Evolutionary conservation across 1,284 basidiomycete genomes (phyloP).

Genomic region (Athelia psychrophila): DNA sequence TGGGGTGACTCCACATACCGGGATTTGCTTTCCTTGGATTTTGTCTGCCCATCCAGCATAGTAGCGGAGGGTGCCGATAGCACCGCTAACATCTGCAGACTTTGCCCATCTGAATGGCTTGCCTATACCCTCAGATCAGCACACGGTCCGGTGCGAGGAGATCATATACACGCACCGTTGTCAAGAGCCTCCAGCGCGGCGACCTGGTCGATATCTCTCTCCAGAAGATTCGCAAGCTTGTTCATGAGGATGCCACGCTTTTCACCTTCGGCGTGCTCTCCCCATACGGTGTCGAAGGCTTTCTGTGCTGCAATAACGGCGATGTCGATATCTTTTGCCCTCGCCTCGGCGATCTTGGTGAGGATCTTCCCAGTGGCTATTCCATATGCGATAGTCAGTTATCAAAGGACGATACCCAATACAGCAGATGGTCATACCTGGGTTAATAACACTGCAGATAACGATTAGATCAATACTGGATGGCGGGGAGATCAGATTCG

Average conservation of each 20-base stretch:
- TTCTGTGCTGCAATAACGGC: slow-evolving; percentile 64
- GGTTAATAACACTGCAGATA: slow-evolving; percentile 69
- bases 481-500: too few species aligned
- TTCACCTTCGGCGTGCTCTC: slow-evolving; percentile 43
- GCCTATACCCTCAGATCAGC: slow-evolving; percentile 18
- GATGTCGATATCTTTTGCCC: slow-evolving; percentile 67
- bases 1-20: slow-evolving; percentile 31
- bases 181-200: slow-evolving; percentile 79
- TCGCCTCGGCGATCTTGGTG: slow-evolving; percentile 67
- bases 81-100: slow-evolving; percentile 46
- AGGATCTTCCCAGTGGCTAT: slow-evolving; percentile 69
- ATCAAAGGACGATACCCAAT: background rate
- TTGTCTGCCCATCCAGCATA: slow-evolving; percentile 59
- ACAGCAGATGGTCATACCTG: slow-evolving; percentile 34
- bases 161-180: slow-evolving; percentile 39
- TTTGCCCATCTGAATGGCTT: slow-evolving; percentile 54
- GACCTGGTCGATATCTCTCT: slow-evolving; percentile 58
- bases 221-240: slow-evolving; percentile 60
- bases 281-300: slow-evolving; percentile 60
- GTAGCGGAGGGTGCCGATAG: slow-evolving; percentile 45
- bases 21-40: slow-evolving; percentile 60
- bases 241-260: slow-evolving; percentile 50
- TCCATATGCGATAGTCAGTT: background rate
- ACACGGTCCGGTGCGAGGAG: background rate
- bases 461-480: background rate